phyloP scores from a whole-genome alignment of 2,329 filamentous ascomycete genomes.

The Myriosclerotinia duriaeana region DNA sequence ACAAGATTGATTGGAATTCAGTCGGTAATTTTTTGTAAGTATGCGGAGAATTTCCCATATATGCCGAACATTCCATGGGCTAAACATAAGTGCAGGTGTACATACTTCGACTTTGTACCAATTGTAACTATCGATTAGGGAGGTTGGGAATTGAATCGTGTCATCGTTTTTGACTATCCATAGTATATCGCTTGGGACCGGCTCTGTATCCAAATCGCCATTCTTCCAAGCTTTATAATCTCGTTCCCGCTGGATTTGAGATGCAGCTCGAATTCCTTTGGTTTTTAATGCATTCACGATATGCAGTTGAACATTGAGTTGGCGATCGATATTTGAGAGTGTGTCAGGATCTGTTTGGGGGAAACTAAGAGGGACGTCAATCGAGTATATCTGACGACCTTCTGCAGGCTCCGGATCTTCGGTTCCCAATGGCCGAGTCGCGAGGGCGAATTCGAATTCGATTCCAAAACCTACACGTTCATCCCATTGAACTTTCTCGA shows the following conservation, averaged over 20 bases:
- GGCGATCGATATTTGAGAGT: slow-evolving; percentile 6
- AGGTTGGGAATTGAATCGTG: slow-evolving; percentile 7
- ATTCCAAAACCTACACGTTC: slow-evolving; percentile 32
- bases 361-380: background rate
- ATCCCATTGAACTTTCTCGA: slow-evolving; percentile 1
- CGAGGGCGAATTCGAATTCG: slow-evolving; percentile 32
- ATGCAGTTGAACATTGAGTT: slow-evolving; percentile 17
- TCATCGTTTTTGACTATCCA: slow-evolving; percentile 26
- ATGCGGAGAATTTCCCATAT: slow-evolving; percentile 23
- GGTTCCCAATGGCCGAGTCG: slow-evolving; percentile 10
- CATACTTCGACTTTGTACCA: slow-evolving; percentile 29
- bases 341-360: background rate
- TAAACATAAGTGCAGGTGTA: slow-evolving; percentile 28
- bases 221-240: background rate
- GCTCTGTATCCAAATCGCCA: background rate
- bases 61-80: slow-evolving; percentile 17
- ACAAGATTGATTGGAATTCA: slow-evolving; percentile 34
- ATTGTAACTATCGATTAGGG: slow-evolving; percentile 9
- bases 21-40: slow-evolving; percentile 28
- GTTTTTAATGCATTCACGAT: slow-evolving; percentile 8
- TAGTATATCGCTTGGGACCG: background rate
- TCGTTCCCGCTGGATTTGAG: slow-evolving; percentile 11
- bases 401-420: slow-evolving; percentile 25
- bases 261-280: slow-evolving; percentile 17
- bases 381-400: slow-evolving; percentile 17